These are phyloP conservation scores for Lophiostoma macrostomum DNA, from an alignment of 495 filamentous ascomycete species.

Conservation along the genomic window DNA sequence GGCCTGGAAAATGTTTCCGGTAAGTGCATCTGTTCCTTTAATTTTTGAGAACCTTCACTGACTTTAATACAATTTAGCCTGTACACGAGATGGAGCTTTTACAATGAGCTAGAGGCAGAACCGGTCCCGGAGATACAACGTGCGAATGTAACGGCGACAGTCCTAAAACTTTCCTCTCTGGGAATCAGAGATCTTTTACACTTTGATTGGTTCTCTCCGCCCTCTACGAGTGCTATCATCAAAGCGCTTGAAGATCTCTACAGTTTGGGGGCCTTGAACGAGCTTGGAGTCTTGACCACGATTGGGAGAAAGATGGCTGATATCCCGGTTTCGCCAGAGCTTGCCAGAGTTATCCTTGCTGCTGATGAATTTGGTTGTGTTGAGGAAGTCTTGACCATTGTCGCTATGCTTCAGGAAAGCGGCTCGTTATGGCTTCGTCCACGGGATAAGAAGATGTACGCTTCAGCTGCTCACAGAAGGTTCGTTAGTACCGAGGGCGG, in stretches of 20 bases:
- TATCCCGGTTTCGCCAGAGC: constrained; percentile 92
- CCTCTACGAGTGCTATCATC: constrained; percentile 86
- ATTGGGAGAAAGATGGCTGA: constrained; percentile 94
- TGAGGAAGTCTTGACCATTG: constrained; percentile 90
- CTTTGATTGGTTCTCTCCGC: constrained; percentile 97
- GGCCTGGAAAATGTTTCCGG: constrained; percentile 92
- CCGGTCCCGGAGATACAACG: constrained; percentile 94
- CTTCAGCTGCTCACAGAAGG: constrained; percentile 84
- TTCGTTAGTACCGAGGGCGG: constrained; percentile 93
- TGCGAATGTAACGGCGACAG: constrained; percentile 78
- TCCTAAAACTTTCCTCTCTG: constrained; percentile 82
- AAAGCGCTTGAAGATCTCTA: constrained; percentile 89
- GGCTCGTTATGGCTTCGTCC: constrained; percentile 91
- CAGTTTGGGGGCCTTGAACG: constrained; percentile 84
- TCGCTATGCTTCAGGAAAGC: constrained; percentile 89
- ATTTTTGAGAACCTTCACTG: too few relatives aligned
- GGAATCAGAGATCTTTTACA: constrained; percentile 92
- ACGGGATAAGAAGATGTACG: constrained; percentile 96
- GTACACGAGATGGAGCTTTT: constrained; percentile 92
- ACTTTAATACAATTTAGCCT: too few relatives aligned
- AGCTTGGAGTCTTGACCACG: constrained; percentile 86
- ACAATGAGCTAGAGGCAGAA: constrained; percentile 90
- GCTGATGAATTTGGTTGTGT: constrained; percentile 86
- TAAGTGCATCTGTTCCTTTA: too few relatives aligned
- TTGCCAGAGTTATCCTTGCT: constrained; percentile 87